Conservation (phyloP, 2,329 filamentous ascomycete species). For the Verticillium klebahnii region DNA sequence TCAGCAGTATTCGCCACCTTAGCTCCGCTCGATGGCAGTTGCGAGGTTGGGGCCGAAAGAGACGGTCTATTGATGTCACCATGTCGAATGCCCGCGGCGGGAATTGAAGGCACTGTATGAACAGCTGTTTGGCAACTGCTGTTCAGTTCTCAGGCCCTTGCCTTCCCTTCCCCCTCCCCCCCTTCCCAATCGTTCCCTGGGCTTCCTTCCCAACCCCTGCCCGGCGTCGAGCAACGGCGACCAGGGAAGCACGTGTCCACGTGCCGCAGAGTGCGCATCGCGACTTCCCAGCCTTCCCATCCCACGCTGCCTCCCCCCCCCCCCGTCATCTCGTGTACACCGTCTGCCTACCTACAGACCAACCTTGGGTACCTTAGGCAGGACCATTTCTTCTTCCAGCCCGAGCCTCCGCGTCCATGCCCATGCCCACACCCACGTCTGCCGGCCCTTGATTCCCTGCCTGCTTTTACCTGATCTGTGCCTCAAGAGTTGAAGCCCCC, state of each 20-base stretch:
- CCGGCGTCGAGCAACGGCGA: neutral
- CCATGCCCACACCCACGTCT: neutral
- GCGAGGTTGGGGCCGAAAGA: neutral
- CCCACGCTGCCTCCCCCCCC: neutral
- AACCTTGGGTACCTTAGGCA: neutral
- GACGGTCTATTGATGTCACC: too few relatives aligned
- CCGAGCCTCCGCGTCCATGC: neutral
- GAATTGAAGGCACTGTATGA: neutral
- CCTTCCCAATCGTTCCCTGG: neutral
- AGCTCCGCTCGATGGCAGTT: neutral
- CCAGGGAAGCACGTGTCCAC: constrained; percentile 4
- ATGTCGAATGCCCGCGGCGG: too few relatives aligned
- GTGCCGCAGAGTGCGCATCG: constrained; percentile 1
- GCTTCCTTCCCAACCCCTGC: neutral
- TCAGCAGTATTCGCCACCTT: neutral
- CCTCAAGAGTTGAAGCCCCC: neutral
- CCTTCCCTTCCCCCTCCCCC: neutral
- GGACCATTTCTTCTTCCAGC: neutral
- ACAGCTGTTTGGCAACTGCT: neutral
- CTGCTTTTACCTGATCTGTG: neutral
- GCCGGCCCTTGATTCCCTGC: neutral
- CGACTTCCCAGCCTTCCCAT: neutral
- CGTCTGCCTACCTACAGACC: neutral
- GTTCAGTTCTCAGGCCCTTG: neutral
- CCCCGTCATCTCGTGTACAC: neutral